Evolutionary conservation across 331 rosid genomes (phyloP), one percentile per base, ranked within the genome.

Genomic region (Pyracantha coccinea): DNA sequence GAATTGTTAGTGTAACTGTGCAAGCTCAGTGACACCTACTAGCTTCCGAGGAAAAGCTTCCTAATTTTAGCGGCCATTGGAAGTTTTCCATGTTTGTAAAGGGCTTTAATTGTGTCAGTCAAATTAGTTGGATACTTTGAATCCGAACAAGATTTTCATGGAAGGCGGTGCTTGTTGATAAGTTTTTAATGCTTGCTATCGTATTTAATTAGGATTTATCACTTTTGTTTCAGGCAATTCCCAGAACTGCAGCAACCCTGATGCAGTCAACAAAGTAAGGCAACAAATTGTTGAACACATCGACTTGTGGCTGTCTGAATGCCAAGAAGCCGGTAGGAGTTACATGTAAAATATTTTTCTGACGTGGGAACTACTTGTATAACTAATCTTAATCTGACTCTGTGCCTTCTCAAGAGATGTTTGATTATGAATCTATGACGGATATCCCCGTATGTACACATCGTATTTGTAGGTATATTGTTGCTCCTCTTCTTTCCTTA

Each of bases 301-400:
- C 55, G 96, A 93, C 77, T 66, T 93, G 74, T 93, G 98, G 98
- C 78, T 93, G 58, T 91, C 97, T 23, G 77, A 88, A 80, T 93
- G 97, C 73, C 75, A 79, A 14, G 68, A 66, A 75, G 4, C 68
- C 2, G 78, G 79, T 50, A 72, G 81, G 79, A 69, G 32, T 55
- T 55, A 55, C 61, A 55, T 55, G 61, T 55, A 55, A 73, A 65
- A 81, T 64, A 44, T 38, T 19, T 50, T 29, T 54, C 12, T 27
- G 21, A 54, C 8, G 13, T 63, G 44, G n/a, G 63, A 76, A 27
- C 33, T 53, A 60, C 13, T 23, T 79, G 28, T 76, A 6, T 80
- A 38, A 74, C 72, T 77, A 55, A 65, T 68, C 75, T 19, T 53
- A 74, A n/a, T 65, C 52, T 65, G 47, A 70, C 21, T 23, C 1